Base-by-base conservation (phyloP, 2,329 filamentous ascomycete genomes). In the Pyrenophora graminea region DNA sequence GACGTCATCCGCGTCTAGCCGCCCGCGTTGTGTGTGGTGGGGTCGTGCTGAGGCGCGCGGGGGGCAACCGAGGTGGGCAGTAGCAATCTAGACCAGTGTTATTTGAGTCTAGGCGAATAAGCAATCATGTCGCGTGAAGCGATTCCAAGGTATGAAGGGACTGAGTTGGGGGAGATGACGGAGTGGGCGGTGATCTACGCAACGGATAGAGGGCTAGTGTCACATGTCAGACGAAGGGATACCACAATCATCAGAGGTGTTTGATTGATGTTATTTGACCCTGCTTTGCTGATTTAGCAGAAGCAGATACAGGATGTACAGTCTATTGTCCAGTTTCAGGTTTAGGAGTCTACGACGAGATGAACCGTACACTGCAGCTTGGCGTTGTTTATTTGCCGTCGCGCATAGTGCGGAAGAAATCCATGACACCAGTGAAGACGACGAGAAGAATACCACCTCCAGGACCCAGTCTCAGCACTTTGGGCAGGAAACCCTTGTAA, bases 401-500 rank as follows among this genome's bases (percentile, higher is more conserved):
- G 53, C 82, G 79, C 74, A 85, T 83, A 65, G 84, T 85, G 66
- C 90, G 85, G 86, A 97, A 96, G 74, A 95, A 96, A 73, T 97
- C 92, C 85, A 91, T 91, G 51, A 92, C 86, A 48, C 87, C 86
- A n/a, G 89, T 92, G 78, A 89, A 94, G 42, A 94, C 89, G 47
- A 93, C 90, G 36, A 95, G 81, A 51, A 95, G 79, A 64, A 95
- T 86, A 78, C 84, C 84, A 70, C 84, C 84, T 64, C 84, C 88
- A 23, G 88, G 88, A 55, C 87, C 85, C 59, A 88, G 73, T 77
- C 89, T 80, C 58, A 96, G 80, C 31, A 97, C 94, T 84, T 99
- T 99, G 63, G 94, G 94, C 57, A 94, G 70, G 82, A 99, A 99
- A 13, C 94, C 94, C 83, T 97, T 99, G 83, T 99, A 99, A 53